Evolutionary conservation across 2,329 filamentous ascomycete genomes (phyloP).

Genomic region (Alternaria infectoria): DNA sequence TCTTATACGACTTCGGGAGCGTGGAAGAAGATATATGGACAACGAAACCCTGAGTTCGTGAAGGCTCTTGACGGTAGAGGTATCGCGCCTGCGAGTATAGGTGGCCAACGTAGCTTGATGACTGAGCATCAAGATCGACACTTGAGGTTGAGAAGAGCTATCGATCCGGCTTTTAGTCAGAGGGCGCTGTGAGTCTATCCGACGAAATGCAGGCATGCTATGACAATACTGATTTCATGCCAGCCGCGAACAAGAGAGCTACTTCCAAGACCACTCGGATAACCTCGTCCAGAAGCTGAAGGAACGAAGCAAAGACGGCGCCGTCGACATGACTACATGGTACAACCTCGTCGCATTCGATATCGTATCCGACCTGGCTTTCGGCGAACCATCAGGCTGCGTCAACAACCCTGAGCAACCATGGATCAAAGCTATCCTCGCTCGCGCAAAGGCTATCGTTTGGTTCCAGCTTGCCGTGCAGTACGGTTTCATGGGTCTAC

Average conservation of each 20-base stretch:
- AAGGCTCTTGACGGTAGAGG: slow-evolving; percentile 10
- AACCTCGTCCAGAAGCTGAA: slow-evolving; percentile 4
- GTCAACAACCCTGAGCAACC: slow-evolving; percentile 11
- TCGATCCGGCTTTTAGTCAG: slow-evolving; percentile 11
- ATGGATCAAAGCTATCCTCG: slow-evolving; percentile 9
- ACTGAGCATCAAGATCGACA: slow-evolving; percentile 12
- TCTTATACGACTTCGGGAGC: slow-evolving; percentile 3
- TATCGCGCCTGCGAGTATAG: slow-evolving; percentile 9
- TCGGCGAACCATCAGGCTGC: slow-evolving; percentile 10
- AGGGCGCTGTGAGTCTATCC: slow-evolving; percentile 4
- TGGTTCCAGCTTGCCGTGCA: slow-evolving; percentile 13
- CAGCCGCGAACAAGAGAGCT: slow-evolving; percentile 7
- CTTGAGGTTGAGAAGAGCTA: slow-evolving; percentile 9
- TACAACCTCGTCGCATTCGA: slow-evolving; percentile 9
- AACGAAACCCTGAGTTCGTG: slow-evolving; percentile 13
- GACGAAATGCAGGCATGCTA: too few relatives aligned
- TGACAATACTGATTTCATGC: background rate
- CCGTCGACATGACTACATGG: slow-evolving; percentile 10
- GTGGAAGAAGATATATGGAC: slow-evolving; percentile 12
- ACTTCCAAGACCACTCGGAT: slow-evolving; percentile 8
- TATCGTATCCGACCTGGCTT: slow-evolving; percentile 7
- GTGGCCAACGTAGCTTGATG: slow-evolving; percentile 12
- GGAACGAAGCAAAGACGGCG: background rate
- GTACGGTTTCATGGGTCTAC: slow-evolving; percentile 5
- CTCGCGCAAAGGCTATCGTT: slow-evolving; percentile 10